Evolutionary conservation across 2,329 filamentous ascomycete species (phyloP).

Genomic region (Madurella fahalii): DNA sequence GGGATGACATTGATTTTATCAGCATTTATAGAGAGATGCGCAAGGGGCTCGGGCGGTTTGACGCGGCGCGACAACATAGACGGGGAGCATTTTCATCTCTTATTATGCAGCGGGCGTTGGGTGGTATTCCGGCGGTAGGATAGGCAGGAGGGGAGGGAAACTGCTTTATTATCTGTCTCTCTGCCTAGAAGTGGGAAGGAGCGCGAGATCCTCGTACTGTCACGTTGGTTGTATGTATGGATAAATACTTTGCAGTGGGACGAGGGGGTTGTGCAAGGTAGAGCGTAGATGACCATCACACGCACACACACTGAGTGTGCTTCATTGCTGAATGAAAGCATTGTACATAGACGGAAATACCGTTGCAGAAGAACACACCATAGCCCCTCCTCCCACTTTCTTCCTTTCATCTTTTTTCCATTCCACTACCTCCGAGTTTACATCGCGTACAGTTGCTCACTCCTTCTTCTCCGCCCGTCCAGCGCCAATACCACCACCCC

Average conservation of each 20-base stretch:
- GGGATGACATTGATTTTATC: not conserved
- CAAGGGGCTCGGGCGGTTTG: not conserved
- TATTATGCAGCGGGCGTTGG: conserved; percentile 18
- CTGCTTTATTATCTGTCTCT: not conserved
- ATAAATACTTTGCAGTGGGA: not conserved
- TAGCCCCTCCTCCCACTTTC: too few relatives aligned
- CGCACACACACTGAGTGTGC: not conserved
- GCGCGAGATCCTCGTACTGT: not conserved
- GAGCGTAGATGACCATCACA: not conserved
- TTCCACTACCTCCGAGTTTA: too few relatives aligned
- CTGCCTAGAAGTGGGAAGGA: not conserved
- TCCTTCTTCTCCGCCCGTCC: conserved; percentile 5
- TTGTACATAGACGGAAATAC: too few relatives aligned
- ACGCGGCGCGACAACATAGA: not conserved
- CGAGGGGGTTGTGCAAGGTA: not conserved
- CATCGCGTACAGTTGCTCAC: too few relatives aligned
- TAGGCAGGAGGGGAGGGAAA: not conserved
- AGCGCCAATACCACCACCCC: conserved; percentile 28
- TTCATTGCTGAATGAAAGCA: not conserved
- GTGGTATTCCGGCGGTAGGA: not conserved
- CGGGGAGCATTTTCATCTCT: conserved; percentile 2
- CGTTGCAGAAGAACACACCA: too few relatives aligned
- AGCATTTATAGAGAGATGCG: not conserved
- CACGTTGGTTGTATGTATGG: not conserved
- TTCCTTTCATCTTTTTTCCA: too few relatives aligned